Conservation (phyloP, 257 asterid species). For the Hygrophila difformis region DNA sequence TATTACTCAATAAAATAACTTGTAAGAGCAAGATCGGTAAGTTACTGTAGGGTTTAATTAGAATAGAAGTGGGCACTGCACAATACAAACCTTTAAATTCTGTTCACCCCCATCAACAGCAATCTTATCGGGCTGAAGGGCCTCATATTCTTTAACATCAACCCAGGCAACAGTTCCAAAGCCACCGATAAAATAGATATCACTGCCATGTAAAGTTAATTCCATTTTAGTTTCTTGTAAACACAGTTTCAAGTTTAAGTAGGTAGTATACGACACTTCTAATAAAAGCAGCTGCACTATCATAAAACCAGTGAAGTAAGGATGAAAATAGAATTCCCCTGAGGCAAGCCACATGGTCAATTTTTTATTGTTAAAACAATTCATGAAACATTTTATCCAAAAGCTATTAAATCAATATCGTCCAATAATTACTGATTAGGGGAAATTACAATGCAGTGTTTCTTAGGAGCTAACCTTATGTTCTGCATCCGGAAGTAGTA, state of each 20-base stretch:
- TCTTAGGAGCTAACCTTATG: constrained; percentile 64
- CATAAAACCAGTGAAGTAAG: background rate
- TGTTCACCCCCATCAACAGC: constrained; percentile 94
- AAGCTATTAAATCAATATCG: too few species aligned
- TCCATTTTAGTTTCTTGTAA: constrained; percentile 9
- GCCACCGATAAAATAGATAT: constrained; percentile 94
- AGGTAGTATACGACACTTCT: background rate
- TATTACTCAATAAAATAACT: too few species aligned
- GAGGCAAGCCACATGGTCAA: background rate
- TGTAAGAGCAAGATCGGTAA: background rate
- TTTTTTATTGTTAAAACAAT: too few species aligned
- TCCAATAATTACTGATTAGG: too few species aligned
- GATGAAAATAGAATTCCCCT: background rate
- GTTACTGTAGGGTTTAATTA: background rate
- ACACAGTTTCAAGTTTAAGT: background rate
- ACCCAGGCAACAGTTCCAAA: constrained; percentile 99
- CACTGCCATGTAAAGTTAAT: constrained; percentile 39
- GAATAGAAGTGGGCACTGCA: background rate
- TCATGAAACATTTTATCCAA: too few species aligned
- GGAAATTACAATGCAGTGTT: too few species aligned
- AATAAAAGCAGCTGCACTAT: background rate
- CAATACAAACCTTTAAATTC: constrained; percentile 56
- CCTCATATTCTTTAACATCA: constrained; percentile 80
- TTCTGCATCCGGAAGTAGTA: constrained; percentile 91
- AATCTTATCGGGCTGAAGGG: constrained; percentile 79